Conservation (phyloP, 208 protist genomes). For the Trypanosoma scelopori region DNA sequence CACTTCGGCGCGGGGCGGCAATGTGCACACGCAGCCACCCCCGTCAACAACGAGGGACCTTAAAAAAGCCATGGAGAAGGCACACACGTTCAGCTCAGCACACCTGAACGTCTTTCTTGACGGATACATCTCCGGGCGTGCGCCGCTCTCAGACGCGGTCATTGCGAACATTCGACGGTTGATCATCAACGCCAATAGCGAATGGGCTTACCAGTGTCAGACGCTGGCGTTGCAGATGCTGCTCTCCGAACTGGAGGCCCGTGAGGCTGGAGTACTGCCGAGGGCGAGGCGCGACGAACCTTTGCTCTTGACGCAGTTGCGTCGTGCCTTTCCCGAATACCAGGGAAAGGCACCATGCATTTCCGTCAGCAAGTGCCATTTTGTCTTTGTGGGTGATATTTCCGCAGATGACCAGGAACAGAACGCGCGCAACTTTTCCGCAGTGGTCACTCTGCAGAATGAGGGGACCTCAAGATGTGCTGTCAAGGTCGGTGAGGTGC, state of each 20-base stretch:
- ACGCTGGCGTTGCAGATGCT: constrained; percentile 65
- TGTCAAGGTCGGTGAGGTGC: constrained; percentile 60
- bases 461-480: constrained; percentile 45
- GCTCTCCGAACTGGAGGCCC: constrained; percentile 56
- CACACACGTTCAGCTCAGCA: constrained; percentile 62
- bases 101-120: constrained; percentile 74
- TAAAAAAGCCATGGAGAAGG: constrained; percentile 56
- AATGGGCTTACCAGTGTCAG: constrained; percentile 74
- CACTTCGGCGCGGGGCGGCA: constrained; percentile 54
- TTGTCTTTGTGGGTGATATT: constrained; percentile 54
- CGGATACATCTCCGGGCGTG: constrained; percentile 67
- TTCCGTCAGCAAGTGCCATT: constrained; percentile 49
- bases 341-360: constrained; percentile 57
- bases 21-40: constrained; percentile 63
- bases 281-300: constrained; percentile 64
- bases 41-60: constrained; percentile 50
- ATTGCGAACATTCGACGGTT: constrained; percentile 57
- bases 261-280: constrained; percentile 41
- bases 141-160: constrained; percentile 49
- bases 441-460: constrained; percentile 59
- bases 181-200: constrained; percentile 50
- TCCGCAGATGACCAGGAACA: constrained; percentile 5
- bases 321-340: constrained; percentile 51
- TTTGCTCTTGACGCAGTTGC: constrained; percentile 54
- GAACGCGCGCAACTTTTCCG: constrained; percentile 27